A percentile compares a stretch with the other conserved stretches of the same genome.
Conservation (phyloP, 257 asterid genomes). For the Solanum tarijense region DNA sequence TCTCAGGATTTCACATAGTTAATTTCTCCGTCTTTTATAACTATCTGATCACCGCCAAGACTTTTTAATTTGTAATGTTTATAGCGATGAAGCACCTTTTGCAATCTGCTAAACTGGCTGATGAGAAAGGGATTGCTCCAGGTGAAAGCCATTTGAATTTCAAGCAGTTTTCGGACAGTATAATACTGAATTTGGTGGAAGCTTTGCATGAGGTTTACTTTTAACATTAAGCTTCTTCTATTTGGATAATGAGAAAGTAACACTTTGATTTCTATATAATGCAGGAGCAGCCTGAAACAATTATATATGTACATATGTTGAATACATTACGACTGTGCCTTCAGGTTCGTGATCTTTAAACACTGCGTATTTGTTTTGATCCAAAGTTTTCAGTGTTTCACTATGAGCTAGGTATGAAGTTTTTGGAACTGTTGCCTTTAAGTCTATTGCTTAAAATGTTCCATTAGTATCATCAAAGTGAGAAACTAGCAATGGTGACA, state of each 20-base stretch:
- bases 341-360: conserved; percentile 39
- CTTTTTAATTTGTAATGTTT: conserved; percentile 1
- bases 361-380: not conserved
- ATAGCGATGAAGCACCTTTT: conserved; percentile 80
- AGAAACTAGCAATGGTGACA: not conserved
- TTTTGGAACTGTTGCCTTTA: not conserved
- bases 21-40: not conserved
- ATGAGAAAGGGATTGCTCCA: conserved; percentile 75
- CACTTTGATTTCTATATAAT: conserved; percentile 3
- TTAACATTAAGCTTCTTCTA: not conserved
- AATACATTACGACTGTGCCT: conserved; percentile 71
- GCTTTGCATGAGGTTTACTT: conserved; percentile 66
- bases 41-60: not conserved
- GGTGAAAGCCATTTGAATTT: conserved; percentile 64
- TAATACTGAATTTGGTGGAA: conserved; percentile 68
- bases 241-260: not conserved
- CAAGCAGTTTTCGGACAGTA: conserved; percentile 33
- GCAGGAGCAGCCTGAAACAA: conserved; percentile 93
- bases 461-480: not conserved
- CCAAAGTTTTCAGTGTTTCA: not conserved
- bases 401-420: not conserved
- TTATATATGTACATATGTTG: conserved; percentile 70
- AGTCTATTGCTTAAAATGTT: conserved; percentile 9
- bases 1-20: not conserved
- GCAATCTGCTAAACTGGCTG: conserved; percentile 43